Conservation (phyloP, 371 early-diverging fungal genomes). For the Lichtheimia corymbifera region DNA sequence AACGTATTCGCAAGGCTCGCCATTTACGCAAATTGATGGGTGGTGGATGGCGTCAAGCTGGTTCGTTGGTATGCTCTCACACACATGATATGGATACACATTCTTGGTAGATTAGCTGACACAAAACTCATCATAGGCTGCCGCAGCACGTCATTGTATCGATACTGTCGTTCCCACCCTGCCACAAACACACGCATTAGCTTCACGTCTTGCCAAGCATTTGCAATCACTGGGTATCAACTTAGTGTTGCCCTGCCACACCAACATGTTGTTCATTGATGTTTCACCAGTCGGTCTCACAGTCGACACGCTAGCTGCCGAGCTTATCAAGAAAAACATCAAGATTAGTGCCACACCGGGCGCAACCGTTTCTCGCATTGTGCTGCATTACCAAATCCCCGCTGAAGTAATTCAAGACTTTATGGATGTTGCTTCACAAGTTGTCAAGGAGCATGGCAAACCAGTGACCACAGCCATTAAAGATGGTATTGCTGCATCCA, state of each 20-base stretch:
- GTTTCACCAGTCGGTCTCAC: conserved; percentile 32
- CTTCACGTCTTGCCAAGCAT: conserved; percentile 59
- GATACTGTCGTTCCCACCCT: conserved; percentile 66
- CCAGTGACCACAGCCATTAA: neutral
- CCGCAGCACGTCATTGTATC: conserved; percentile 76
- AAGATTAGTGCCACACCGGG: conserved; percentile 53
- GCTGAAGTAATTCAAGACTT: conserved; percentile 58
- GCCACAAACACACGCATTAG: conserved; percentile 64
- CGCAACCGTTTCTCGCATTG: conserved; percentile 58
- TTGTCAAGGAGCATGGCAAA: conserved; percentile 13
- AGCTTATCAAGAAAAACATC: conserved; percentile 51
- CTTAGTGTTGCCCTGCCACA: conserved; percentile 68
- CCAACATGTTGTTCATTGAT: conserved; percentile 88
- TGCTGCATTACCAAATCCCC: conserved; percentile 78
- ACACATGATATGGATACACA: neutral
- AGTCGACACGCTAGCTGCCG: conserved; percentile 51
- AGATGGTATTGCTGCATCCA: too few relatives aligned
- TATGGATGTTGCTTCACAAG: conserved; percentile 27
- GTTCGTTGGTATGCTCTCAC: conserved; percentile 44
- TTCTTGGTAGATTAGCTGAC: neutral
- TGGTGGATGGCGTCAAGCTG: conserved; percentile 91
- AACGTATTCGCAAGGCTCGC: conserved; percentile 73
- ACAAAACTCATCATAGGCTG: conserved; percentile 42
- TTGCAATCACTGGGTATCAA: conserved; percentile 62
- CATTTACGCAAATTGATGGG: conserved; percentile 90